Evolutionary conservation across 805 yeast species (phyloP), one percentile per base, ranked within the genome.

Genomic region (Wickerhamiella lipophila): DNA sequence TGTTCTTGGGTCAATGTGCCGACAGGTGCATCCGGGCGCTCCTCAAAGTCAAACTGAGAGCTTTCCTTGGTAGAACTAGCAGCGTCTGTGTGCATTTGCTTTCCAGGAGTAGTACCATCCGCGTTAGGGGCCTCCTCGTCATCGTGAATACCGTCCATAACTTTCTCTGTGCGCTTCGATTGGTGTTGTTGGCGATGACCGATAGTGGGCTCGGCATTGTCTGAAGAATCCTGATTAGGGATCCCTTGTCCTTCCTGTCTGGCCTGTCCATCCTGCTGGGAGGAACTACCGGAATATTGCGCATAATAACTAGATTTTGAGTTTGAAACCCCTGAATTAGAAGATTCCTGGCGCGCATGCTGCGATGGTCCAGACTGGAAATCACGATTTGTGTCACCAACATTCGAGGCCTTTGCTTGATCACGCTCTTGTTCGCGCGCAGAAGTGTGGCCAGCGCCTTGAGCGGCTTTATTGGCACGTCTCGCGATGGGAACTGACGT

Each of bases 401-500:
- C 26, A 23, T 8, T 23, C 26, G 26, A 5, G 26, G 5, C 8
- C 26, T 23, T 23, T 23, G 26, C 26, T 23, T 23, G 26, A 5
- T 15, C 3, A 34, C 22, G 32, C 23, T 19, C 22, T 7, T 13
- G 34, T 19, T 26, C 15, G 44, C 44, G 12, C 11, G 32, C 4
- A 13, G 13, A 6, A 25, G 6, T 6, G n/a, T 40, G 26, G 4
- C 30, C 30, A 5, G 62, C 62, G 35, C 57, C 57, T 26, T 45
- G 49, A 2, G 64, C 63, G 18, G 45, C 48, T 22, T 30, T 21
- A 36, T 55, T 56, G 22, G 64, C 62, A 9, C 53, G 52, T 15
- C 50, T 51, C 13, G 64, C 64, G 6, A 59, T 52, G 3, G 64
- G 64, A 23, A 55, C 56, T 8, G 61, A 53, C 1, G 63, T 58